These are phyloP conservation scores for Eucalyptus polybractea DNA, from an alignment of 345 rosid genomes.

Conservation along the genomic window DNA sequence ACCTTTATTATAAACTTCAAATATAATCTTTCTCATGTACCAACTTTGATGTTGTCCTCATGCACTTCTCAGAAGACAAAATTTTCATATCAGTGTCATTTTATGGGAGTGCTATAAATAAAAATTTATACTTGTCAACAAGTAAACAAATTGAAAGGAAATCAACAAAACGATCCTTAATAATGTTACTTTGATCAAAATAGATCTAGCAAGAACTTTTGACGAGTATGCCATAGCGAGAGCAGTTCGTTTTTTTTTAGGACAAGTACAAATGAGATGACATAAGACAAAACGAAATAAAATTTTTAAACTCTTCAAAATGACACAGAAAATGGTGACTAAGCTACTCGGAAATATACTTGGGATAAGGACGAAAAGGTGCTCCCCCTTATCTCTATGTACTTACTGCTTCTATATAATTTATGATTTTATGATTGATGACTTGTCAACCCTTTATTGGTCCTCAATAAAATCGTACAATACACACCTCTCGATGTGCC, in stretches of 20 bases:
- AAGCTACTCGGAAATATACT: not conserved
- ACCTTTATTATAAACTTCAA: not conserved
- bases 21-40: not conserved
- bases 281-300: not conserved
- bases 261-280: not conserved
- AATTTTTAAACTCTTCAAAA: not conserved
- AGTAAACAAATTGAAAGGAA: not conserved
- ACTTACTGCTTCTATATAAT: not conserved
- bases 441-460: not conserved
- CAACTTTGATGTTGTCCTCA: not conserved
- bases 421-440: not conserved
- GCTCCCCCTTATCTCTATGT: not conserved
- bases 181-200: not conserved
- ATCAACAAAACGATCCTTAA: not conserved
- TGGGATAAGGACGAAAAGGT: not conserved
- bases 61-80: not conserved
- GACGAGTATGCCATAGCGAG: not conserved
- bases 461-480: not conserved
- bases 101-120: not conserved
- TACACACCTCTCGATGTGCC: not conserved
- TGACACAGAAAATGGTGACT: not conserved
- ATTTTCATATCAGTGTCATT: rapidly evolving
- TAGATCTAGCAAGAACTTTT: not conserved
- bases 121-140: not conserved
- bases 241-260: not conserved